Conservation (phyloP, 768 basidiomycete species). For the Chlorophyllum brunneum region DNA sequence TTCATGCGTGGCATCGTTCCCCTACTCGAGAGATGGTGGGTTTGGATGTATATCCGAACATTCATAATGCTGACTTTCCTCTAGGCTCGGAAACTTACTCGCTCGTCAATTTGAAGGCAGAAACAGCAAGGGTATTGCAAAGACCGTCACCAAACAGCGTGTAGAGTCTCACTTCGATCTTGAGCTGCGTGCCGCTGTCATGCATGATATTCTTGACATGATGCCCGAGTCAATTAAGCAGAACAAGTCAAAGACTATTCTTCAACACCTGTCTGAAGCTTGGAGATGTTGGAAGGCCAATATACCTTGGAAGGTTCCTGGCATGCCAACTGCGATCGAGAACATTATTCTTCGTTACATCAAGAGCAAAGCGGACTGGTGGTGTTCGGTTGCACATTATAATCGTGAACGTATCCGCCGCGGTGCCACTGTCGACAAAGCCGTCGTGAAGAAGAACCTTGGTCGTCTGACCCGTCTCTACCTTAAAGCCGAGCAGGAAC, state of each 20-base stretch:
- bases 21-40: constrained; percentile 88
- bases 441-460: constrained; percentile 98
- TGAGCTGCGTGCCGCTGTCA: constrained; percentile 95
- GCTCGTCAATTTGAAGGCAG: constrained; percentile 98
- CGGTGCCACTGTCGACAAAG: constrained; percentile 96
- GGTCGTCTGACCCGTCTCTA: constrained; percentile 97
- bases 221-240: constrained; percentile 99
- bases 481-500: constrained; percentile 97
- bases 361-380: constrained; percentile 99
- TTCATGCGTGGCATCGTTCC: constrained; percentile 99
- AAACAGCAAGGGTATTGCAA: constrained; percentile 94
- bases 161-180: constrained; percentile 99
- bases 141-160: constrained; percentile 98
- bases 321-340: constrained; percentile 99
- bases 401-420: constrained; percentile 97
- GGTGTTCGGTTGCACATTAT: constrained; percentile 97
- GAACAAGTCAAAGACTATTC: constrained; percentile 99
- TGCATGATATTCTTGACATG: constrained; percentile 99
- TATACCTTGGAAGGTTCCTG: constrained; percentile 99
- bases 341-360: constrained; percentile 99
- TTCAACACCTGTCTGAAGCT: constrained; percentile 97
- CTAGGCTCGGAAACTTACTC: constrained; percentile 87
- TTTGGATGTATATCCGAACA: neutral
- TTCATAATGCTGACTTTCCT: neutral
- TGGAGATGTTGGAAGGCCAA: constrained; percentile 99